Conservation (phyloP, 331 rosid genomes). For the Telfairia occidentalis region DNA sequence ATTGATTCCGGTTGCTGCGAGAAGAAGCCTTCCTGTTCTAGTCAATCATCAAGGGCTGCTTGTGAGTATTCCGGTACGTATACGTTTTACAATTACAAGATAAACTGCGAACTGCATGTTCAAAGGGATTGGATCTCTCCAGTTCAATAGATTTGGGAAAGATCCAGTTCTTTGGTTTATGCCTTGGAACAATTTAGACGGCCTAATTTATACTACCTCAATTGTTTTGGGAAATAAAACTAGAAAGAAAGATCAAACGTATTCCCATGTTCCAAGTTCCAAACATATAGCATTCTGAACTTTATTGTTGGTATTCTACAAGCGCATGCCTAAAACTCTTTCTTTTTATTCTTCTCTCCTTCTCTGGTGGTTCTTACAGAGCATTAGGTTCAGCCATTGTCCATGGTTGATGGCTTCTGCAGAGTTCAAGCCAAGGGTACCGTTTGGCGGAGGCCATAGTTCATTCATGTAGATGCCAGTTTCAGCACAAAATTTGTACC, state of each 20-base stretch:
- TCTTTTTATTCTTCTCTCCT: background rate
- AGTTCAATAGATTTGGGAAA: background rate
- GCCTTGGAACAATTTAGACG: background rate
- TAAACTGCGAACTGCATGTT: background rate
- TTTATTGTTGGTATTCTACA: background rate
- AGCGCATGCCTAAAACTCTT: background rate
- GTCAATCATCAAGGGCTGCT: slow-evolving; percentile 48
- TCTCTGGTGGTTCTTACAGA: slow-evolving; percentile 37
- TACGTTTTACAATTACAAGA: background rate
- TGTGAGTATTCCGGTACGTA: slow-evolving; percentile 70
- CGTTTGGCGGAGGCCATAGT: slow-evolving; percentile 78
- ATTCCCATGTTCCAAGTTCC: background rate
- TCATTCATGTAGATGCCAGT: slow-evolving; percentile 37
- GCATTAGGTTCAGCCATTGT: slow-evolving; percentile 52
- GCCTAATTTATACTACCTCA: background rate
- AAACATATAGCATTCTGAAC: background rate
- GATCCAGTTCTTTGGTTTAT: background rate
- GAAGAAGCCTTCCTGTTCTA: slow-evolving; percentile 75
- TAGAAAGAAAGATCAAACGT: background rate
- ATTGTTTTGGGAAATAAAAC: background rate
- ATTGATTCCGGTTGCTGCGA: slow-evolving; percentile 69
- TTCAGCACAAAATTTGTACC: background rate
- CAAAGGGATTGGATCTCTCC: background rate
- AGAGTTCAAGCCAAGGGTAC: slow-evolving; percentile 72
- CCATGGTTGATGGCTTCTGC: slow-evolving; percentile 46